These are phyloP conservation scores for Echinosophora koreensis DNA, from an alignment of 306 rosid genomes.

Conservation along the genomic window DNA sequence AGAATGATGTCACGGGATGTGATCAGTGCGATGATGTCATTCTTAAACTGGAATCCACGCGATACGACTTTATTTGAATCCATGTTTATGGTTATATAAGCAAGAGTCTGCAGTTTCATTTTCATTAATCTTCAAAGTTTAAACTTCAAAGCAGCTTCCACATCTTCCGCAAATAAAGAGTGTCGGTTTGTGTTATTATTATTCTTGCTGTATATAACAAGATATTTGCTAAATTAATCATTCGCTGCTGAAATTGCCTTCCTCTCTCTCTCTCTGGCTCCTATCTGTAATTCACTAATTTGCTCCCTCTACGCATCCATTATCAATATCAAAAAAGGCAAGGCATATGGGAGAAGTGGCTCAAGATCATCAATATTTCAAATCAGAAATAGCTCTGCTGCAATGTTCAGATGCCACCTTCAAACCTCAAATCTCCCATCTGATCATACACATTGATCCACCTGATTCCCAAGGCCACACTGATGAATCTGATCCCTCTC, in stretches of 20 bases:
- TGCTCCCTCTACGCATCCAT: neutral
- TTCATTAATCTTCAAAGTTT: neutral
- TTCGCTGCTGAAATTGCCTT: neutral
- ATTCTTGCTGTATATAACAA: too few species aligned
- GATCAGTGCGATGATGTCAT: conserved; percentile 40
- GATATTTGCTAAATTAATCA: neutral
- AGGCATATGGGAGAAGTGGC: conserved; percentile 24
- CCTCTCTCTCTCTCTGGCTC: neutral
- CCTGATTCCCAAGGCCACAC: neutral
- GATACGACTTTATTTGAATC: neutral
- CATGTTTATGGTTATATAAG: too few species aligned
- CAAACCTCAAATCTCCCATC: conserved; percentile 38
- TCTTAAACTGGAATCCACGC: conserved; percentile 11
- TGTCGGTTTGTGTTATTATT: neutral
- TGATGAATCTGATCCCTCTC: neutral
- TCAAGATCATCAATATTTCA: neutral
- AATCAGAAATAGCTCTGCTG: conserved; percentile 27
- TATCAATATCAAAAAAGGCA: neutral
- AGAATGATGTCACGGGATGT: neutral
- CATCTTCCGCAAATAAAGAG: neutral
- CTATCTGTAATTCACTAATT: neutral
- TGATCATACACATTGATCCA: conserved; percentile 13
- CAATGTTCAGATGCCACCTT: neutral
- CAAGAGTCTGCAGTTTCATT: neutral
- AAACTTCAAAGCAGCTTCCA: neutral